Conservation (phyloP, 345 rosid genomes). For the Luvunga scandens region DNA sequence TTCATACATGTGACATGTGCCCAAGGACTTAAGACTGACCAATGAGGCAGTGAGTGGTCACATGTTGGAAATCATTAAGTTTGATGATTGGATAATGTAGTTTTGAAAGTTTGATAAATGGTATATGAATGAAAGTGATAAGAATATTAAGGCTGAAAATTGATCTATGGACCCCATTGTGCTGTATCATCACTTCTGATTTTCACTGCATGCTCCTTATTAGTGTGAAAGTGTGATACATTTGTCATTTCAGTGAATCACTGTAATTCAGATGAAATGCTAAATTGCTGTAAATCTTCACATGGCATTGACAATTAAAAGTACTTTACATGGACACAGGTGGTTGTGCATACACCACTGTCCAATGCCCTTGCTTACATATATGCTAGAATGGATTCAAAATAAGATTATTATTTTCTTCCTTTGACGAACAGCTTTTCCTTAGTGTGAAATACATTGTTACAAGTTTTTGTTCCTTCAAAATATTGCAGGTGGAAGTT, state of each 20-base stretch:
- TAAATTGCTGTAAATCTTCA: background rate
- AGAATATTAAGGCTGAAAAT: conserved; percentile 5
- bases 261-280: background rate
- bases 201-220: background rate
- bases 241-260: background rate
- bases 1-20: conserved; percentile 9
- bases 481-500: conserved; percentile 72
- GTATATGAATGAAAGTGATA: background rate
- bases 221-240: background rate
- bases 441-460: background rate
- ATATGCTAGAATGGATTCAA: background rate
- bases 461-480: background rate
- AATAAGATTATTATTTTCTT: background rate
- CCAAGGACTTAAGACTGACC: background rate
- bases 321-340: background rate
- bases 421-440: background rate
- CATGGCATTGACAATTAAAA: background rate
- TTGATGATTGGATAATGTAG: conserved; percentile 12
- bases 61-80: conserved; percentile 6
- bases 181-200: background rate
- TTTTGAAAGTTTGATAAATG: background rate
- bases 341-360: background rate
- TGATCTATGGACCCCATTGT: background rate
- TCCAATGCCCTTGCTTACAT: background rate
- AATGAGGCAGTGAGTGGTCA: conserved; percentile 7